Evolutionary conservation across 1,284 basidiomycete genomes (phyloP).

Genomic region (Schizophyllum amplum): DNA sequence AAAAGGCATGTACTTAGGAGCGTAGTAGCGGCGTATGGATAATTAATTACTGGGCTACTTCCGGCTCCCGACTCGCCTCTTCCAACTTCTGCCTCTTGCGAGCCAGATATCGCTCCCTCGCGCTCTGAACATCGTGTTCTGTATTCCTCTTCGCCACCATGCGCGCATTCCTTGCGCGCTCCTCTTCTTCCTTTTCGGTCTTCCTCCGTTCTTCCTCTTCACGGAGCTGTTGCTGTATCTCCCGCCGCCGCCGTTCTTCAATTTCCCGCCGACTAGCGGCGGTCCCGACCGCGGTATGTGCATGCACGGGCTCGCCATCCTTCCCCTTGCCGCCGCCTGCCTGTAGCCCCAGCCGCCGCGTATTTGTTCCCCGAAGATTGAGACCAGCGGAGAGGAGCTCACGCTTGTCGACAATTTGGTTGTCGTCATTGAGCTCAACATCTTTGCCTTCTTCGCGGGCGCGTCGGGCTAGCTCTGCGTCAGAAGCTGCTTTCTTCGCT

Average conservation of each 20-base stretch:
- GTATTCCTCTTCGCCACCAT: constrained; percentile 62
- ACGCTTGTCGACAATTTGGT: constrained; percentile 94
- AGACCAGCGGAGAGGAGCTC: constrained; percentile 87
- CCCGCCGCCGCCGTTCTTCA: constrained; percentile 65
- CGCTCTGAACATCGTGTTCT: constrained; percentile 61
- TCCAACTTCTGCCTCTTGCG: constrained; percentile 75
- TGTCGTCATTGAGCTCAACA: constrained; percentile 97
- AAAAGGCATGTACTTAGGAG: no score
- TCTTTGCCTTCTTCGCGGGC: constrained; percentile 71
- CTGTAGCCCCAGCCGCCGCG: constrained; percentile 47
- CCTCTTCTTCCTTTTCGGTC: constrained; percentile 49
- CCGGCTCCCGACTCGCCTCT: constrained; percentile 22
- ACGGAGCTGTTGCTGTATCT: constrained; percentile 68
- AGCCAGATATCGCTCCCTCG: constrained; percentile 68
- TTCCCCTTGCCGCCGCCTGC: constrained; percentile 22
- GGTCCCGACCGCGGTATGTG: constrained; percentile 70
- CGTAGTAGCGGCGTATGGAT: no score
- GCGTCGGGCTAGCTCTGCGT: constrained; percentile 61
- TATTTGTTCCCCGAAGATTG: constrained; percentile 81
- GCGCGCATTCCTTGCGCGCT: constrained; percentile 49
- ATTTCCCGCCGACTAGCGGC: constrained; percentile 77
- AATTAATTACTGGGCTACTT: no score
- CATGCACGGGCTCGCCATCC: constrained; percentile 27
- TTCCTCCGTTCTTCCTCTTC: constrained; percentile 56
- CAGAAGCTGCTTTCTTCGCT: constrained; percentile 51